These are phyloP conservation scores for Penicillium bovifimosum DNA, from an alignment of 495 filamentous ascomycete genomes.

Conservation along the genomic window DNA sequence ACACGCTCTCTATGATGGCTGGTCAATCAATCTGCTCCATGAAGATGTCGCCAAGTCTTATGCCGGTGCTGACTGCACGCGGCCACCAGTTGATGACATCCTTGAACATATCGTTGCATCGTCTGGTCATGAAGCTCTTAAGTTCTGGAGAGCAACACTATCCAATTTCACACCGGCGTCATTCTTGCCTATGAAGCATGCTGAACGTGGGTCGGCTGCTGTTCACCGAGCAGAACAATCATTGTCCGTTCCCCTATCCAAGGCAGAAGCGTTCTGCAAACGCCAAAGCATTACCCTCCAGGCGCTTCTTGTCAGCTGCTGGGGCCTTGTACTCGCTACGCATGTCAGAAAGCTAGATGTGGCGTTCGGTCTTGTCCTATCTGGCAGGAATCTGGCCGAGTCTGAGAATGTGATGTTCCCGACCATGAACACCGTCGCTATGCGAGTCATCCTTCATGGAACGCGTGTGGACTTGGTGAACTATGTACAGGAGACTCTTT, in stretches of 20 bases:
- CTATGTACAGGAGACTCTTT: constrained; percentile 56
- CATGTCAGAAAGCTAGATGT: constrained; percentile 62
- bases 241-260: constrained; percentile 30
- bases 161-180: constrained; percentile 19
- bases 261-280: constrained; percentile 43
- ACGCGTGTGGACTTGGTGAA: constrained; percentile 38
- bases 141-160: constrained; percentile 39
- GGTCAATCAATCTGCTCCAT: constrained; percentile 65
- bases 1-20: constrained; percentile 86
- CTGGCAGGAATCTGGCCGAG: constrained; percentile 55
- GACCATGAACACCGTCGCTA: constrained; percentile 84
- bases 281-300: constrained; percentile 66
- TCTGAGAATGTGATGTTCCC: constrained; percentile 73
- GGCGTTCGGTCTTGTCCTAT: constrained; percentile 72
- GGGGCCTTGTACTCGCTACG: constrained; percentile 57
- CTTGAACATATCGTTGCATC: constrained; percentile 25
- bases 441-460: constrained; percentile 35
- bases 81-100: constrained; percentile 24
- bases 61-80: constrained; percentile 18
- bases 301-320: constrained; percentile 63
- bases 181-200: constrained; percentile 13
- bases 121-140: constrained; percentile 17
- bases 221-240: constrained; percentile 29
- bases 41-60: constrained; percentile 45
- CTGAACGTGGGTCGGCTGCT: constrained; percentile 21